These are phyloP conservation scores for Phlebiopsis flavidoalba DNA, from an alignment of 768 basidiomycete genomes.

Conservation along the genomic window DNA sequence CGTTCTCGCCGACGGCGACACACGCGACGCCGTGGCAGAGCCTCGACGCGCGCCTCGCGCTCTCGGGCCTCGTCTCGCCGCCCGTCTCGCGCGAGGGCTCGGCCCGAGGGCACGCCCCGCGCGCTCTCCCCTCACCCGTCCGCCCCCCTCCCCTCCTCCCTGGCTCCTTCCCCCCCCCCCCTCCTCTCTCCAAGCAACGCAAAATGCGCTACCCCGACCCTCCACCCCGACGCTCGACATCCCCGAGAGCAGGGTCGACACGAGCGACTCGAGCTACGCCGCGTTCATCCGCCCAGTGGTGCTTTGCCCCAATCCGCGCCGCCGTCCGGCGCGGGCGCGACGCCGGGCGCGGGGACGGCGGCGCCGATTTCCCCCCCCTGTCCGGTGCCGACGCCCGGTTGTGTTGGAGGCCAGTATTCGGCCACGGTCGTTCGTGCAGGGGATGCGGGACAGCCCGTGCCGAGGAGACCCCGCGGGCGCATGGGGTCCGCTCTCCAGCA, in stretches of 20 bases:
- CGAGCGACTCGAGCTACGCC: slow-evolving; percentile 41
- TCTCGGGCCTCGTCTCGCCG: slow-evolving; percentile 19
- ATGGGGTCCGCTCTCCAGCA: too few species aligned
- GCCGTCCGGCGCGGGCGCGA: slow-evolving; percentile 10
- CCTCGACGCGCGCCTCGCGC: neutral
- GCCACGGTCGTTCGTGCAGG: too few species aligned
- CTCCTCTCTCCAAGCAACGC: too few species aligned
- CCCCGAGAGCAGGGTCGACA: slow-evolving; percentile 14
- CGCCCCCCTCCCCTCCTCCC: neutral
- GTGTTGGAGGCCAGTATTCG: too few species aligned
- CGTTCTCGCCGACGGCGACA: slow-evolving; percentile 4
- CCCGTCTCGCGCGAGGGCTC: slow-evolving; percentile 17
- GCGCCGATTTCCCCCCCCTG: neutral
- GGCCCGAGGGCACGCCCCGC: slow-evolving; percentile 4
- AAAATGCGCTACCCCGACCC: too few species aligned
- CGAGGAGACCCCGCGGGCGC: too few species aligned
- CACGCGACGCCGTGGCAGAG: neutral
- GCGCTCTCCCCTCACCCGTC: too few species aligned
- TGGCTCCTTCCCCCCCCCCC: neutral
- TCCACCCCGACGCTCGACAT: slow-evolving; percentile 18
- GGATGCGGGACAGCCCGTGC: too few species aligned
- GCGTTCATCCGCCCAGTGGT: slow-evolving; percentile 65
- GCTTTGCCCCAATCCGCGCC: slow-evolving; percentile 50
- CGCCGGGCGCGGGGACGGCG: neutral
- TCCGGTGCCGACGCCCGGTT: neutral